Evolutionary conservation across 2,329 filamentous ascomycete genomes (phyloP).

Genomic region (Emergomyces orientalis): DNA sequence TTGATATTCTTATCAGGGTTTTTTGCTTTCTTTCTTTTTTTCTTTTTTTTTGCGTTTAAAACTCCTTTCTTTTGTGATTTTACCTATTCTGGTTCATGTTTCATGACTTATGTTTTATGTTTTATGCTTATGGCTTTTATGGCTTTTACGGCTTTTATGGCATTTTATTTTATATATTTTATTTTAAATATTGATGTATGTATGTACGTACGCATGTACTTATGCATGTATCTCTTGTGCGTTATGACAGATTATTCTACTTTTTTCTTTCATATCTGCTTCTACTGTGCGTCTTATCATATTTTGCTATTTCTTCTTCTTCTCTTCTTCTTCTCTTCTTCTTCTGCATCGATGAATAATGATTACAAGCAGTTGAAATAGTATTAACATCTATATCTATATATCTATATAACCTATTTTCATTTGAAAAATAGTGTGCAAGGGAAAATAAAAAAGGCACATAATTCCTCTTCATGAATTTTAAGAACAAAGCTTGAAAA

Average conservation of each 20-base stretch:
- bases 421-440: too few relatives aligned
- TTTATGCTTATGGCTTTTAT: constrained; percentile 21
- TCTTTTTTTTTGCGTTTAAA: neutral
- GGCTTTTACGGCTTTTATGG: constrained; percentile 21
- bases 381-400: neutral
- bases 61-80: neutral
- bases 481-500: too few relatives aligned
- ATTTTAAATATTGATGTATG: constrained; percentile 7
- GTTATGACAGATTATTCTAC: neutral
- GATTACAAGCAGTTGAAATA: neutral
- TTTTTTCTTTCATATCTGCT: constrained; percentile 1
- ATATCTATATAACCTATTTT: too few relatives aligned
- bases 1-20: neutral
- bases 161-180: constrained; percentile 15
- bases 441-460: too few relatives aligned
- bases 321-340: neutral
- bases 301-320: neutral
- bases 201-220: neutral
- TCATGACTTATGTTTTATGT: constrained; percentile 9
- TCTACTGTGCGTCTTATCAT: neutral
- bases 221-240: neutral
- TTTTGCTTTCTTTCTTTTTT: neutral
- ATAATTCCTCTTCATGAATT: too few relatives aligned
- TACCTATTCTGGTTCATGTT: neutral
- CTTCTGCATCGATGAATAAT: neutral